phyloP scores from a whole-genome alignment of 169 alveolate species.

The Plasmodium cynomolgi region DNA sequence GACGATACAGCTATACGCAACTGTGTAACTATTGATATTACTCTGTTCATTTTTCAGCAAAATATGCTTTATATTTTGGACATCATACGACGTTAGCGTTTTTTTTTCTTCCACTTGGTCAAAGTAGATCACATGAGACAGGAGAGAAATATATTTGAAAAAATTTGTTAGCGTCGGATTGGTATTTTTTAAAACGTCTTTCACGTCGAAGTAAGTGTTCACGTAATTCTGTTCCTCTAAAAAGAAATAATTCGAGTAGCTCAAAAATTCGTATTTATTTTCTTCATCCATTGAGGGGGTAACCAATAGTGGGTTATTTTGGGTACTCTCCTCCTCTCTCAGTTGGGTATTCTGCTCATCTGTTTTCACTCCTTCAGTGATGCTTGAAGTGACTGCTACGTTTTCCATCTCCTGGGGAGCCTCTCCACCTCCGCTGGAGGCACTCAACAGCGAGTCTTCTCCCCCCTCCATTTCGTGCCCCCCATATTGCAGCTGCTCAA shows the following conservation, averaged over 20 bases:
- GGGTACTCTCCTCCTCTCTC: background rate
- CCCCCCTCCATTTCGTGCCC: background rate
- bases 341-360: background rate
- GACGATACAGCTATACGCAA: slow-evolving; percentile 24
- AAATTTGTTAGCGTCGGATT: slow-evolving; percentile 16
- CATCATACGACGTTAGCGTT: slow-evolving; percentile 21
- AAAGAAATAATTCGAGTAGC: slow-evolving; percentile 29
- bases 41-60: slow-evolving; percentile 41
- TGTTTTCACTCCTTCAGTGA: background rate
- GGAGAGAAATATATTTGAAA: slow-evolving; percentile 23
- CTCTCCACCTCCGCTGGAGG: background rate
- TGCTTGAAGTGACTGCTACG: background rate
- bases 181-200: slow-evolving; percentile 12
- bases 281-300: slow-evolving; percentile 1
- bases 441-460: background rate
- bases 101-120: slow-evolving; percentile 9
- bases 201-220: slow-evolving; percentile 18
- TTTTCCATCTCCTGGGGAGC: background rate
- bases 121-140: slow-evolving; percentile 44
- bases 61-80: background rate
- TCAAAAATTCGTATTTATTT: background rate
- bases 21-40: background rate
- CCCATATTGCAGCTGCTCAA: background rate
- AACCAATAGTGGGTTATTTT: background rate
- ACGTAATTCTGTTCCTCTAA: slow-evolving; percentile 12